Evolutionary conservation across 164 flowering plant species (phyloP), one percentile per base, ranked within the genome.

Genomic region (Taxillus chinensis): DNA sequence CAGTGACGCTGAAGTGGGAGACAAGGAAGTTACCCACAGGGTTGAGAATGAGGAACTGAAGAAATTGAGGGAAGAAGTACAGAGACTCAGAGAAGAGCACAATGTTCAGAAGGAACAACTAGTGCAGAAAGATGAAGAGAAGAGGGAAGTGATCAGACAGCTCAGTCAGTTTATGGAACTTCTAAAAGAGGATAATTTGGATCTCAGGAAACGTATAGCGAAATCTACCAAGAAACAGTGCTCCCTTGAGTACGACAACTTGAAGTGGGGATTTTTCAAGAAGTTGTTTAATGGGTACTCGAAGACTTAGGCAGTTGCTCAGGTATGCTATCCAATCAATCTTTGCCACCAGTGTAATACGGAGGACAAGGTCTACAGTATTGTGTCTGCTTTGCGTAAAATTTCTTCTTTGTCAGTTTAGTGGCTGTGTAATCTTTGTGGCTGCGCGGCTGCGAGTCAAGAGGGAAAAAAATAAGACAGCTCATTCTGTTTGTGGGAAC

Each of bases 131-230:
- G 93, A 88, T 73, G 96, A 86, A 68, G 89, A 88, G 82, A 93
- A 93, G 83, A 80, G 88, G 52, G 95, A 88, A 69, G 95, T 71
- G 0, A 90, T 88, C 43, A 82, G 96, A 55, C 98, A 93, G 65
- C 83, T 93, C 9, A 75, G 86, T 68, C 49, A 76, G 43, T 80
- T 88, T 2, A 60, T 88, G 59, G 92, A 80, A 50, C 41, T 84
- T 66, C 69, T 92, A 15, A 85, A 77, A 71, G 83, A 84, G 40
- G 91, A 89, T 63, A 90, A 83, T 70, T 13, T 51, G 62, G 59
- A 45, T 41, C 75, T 83, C 58, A 82, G 69, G 74, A 77, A 75
- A 73, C 46, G 58, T 45, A 12, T 70, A 41, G 63, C 67, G 0
- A 75, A 64, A n/a, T 58, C 70, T 11, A 63, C 72, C 39, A 77